A percentile compares a stretch with the other conserved stretches of the same genome.
Evolutionary conservation across 176 grass and related monocot genomes (phyloP).

Genomic region (Areca catechu): DNA sequence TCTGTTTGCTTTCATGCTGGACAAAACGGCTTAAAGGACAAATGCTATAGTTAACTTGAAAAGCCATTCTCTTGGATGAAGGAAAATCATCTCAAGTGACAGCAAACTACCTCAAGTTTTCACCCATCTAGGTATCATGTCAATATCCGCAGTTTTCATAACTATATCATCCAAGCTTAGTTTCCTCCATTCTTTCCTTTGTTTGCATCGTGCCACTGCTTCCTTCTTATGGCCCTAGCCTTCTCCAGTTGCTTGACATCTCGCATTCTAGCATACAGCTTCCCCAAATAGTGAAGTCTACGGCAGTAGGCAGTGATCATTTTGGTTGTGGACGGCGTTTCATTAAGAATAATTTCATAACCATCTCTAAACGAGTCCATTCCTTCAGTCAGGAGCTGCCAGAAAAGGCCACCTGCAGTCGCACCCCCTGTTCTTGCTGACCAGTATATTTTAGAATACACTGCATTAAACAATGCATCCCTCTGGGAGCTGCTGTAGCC

Average conservation of each 20-base stretch:
- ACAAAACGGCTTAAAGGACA: no score
- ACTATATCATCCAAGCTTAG: neutral
- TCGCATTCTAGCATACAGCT: constrained; percentile 24
- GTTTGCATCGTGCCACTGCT: constrained; percentile 3
- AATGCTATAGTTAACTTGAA: no score
- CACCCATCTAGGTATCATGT: constrained; percentile 1
- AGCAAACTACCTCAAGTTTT: constrained; percentile 3
- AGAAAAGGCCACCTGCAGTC: constrained; percentile 63
- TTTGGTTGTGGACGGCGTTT: constrained; percentile 48
- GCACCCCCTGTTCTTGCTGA: constrained; percentile 52
- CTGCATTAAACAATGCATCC: constrained; percentile 45
- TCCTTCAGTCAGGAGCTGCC: constrained; percentile 67
- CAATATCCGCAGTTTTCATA: neutral
- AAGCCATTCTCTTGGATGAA: constrained; percentile 68
- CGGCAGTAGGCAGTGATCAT: constrained; percentile 51
- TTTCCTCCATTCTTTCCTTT: constrained; percentile 1
- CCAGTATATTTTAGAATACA: constrained; percentile 61
- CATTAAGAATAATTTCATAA: constrained; percentile 62
- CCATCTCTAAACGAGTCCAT: constrained; percentile 88
- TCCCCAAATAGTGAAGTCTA: constrained; percentile 38
- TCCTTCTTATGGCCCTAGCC: constrained; percentile 14
- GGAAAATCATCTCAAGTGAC: constrained; percentile 68
- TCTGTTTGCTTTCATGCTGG: no score
- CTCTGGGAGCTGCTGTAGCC: constrained; percentile 47
- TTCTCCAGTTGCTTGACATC: constrained; percentile 1